Evolutionary conservation across 108 stramenopile genomes (phyloP).

Genomic region (Pseudonitzschia multiseries): DNA sequence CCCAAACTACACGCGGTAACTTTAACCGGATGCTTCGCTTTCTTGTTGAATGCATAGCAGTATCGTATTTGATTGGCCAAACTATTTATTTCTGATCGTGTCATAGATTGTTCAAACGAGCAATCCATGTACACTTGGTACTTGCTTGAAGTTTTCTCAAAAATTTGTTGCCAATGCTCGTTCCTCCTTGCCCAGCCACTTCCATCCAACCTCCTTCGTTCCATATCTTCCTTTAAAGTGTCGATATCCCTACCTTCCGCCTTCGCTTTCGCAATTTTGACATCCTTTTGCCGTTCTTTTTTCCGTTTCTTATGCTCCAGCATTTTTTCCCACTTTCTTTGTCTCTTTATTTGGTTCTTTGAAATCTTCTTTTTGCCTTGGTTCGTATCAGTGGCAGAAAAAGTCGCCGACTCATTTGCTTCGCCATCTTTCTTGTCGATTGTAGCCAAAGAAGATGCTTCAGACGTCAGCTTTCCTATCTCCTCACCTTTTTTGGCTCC

Average conservation of each 20-base stretch:
- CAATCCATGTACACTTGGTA: constrained; percentile 70
- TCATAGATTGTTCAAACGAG: constrained; percentile 72
- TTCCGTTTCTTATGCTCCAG: constrained; percentile 61
- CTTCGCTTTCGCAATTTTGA: constrained; percentile 59
- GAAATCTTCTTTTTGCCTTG: constrained; percentile 37
- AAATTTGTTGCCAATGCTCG: constrained; percentile 48
- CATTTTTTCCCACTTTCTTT: constrained; percentile 49
- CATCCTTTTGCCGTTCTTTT: constrained; percentile 61
- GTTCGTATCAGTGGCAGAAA: not conserved
- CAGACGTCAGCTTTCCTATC: not conserved
- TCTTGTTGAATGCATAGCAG: constrained; percentile 68
- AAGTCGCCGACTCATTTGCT: not conserved
- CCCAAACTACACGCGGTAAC: constrained; percentile 45
- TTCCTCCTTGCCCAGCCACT: constrained; percentile 52
- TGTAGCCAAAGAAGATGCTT: not conserved
- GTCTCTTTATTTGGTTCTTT: constrained; percentile 72
- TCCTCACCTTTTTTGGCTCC: not conserved
- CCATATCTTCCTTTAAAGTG: constrained; percentile 45
- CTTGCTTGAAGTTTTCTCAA: constrained; percentile 26
- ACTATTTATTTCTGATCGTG: constrained; percentile 62
- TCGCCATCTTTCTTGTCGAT: not conserved
- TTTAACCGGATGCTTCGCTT: constrained; percentile 50
- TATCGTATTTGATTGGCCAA: constrained; percentile 70
- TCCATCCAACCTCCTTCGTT: constrained; percentile 42
- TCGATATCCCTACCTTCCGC: constrained; percentile 73